A percentile compares a stretch with the other conserved stretches of the same genome.
Evolutionary conservation across 1,284 basidiomycete genomes (phyloP).

Genomic region (Xerocomus tenax): DNA sequence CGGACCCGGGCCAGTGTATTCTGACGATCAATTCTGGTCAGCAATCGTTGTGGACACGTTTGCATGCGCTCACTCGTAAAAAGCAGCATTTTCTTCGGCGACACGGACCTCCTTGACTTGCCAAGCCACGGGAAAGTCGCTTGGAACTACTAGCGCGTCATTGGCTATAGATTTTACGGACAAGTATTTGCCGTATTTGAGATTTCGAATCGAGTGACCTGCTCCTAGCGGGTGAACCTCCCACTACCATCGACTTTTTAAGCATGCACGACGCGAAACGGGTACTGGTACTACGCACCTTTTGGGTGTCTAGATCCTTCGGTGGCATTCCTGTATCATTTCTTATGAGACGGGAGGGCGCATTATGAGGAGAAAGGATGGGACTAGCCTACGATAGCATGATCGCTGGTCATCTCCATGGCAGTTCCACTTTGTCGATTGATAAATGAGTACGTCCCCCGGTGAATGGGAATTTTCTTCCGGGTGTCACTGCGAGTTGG

Average conservation of each 20-base stretch:
- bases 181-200: conserved; percentile 30
- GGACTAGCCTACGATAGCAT: conserved; percentile 21
- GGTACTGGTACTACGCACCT: conserved; percentile 14
- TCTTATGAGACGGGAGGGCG: conserved; percentile 2
- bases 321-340: conserved; percentile 24
- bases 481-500: conserved; percentile 11
- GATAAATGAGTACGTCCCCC: conserved; percentile 27
- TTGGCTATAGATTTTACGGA: conserved; percentile 19
- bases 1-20: conserved; percentile 27
- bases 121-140: conserved; percentile 27
- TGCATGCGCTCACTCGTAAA: conserved; percentile 22
- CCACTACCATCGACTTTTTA: conserved; percentile 16
- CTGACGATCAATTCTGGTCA: conserved; percentile 9
- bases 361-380: neutral
- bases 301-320: conserved; percentile 24
- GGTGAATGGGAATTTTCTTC: conserved; percentile 25
- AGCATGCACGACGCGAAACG: neutral
- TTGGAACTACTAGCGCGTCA: conserved; percentile 18
- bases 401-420: conserved; percentile 25
- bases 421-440: conserved; percentile 31
- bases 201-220: conserved; percentile 27
- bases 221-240: conserved; percentile 26
- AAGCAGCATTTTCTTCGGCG: conserved; percentile 25
- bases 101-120: conserved; percentile 23
- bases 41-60: neutral